Evolutionary conservation across 768 basidiomycete genomes (phyloP), one percentile per base, ranked within the genome.

Genomic region (Asterophora parasitica): DNA sequence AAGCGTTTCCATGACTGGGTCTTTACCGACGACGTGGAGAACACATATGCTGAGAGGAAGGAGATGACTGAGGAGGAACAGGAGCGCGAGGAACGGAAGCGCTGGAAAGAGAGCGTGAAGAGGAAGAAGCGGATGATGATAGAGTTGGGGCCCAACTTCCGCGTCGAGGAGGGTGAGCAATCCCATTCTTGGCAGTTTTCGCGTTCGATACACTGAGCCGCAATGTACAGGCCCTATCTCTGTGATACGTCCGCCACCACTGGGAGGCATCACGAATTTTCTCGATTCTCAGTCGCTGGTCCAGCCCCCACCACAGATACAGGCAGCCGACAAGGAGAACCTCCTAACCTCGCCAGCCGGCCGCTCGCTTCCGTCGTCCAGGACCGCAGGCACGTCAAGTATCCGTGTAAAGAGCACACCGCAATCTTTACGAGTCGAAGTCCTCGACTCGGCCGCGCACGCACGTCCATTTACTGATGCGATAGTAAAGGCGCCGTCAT

Each of bases 1-100:
- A 63, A 63, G 35, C 57, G 55, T 12, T 69, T 77, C 54, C 73
- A 72, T 42, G 51, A 61, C 23, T 79, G 72, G 74, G 53, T 77
- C 4, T 68, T 68, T 39, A 56, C 52, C 27, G 65, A 74, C 32
- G 55, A 67, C 11, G 61, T 58, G 13, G 50, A 61, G n/a, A 60
- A 65, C 28, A 56, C 57, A 3, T 57, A 66, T 9, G 54, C 32
- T 43, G 52, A 12, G 60, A 60, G n/a, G 62, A 56, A 35, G 48
- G 50, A 48, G 13, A 45, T 71, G 19, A 63, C 61, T 7, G 50
- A 47, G 7, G 60, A 58, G 20, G 64, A 73, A 44, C 62, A 23
- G 23, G 23, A 23, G 23, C 23, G 23, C 3, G 23, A 23, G 23
- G 23, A 61, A 26, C 62, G 41, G 17, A 59, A 52, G n/a, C 52